These are phyloP conservation scores for Luffa acutangula DNA, from an alignment of 306 rosid genomes.

Conservation along the genomic window DNA sequence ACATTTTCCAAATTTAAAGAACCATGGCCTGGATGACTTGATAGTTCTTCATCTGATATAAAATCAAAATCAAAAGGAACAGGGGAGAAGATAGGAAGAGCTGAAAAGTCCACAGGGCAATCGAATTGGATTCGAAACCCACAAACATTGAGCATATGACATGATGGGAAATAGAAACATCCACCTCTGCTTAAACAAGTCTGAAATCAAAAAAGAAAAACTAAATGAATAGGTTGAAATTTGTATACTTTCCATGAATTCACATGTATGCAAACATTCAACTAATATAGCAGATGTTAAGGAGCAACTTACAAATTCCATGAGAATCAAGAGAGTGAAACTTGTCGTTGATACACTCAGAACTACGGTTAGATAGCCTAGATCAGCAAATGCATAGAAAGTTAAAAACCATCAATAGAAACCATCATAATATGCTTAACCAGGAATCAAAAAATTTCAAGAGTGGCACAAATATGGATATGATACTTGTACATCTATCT, in stretches of 20 bases:
- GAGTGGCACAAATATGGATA: not conserved
- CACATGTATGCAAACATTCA: not conserved
- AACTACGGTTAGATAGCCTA: not conserved
- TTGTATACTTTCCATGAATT: not conserved
- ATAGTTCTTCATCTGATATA: conserved; percentile 12
- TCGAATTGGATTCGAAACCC: conserved; percentile 72
- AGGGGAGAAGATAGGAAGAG: conserved; percentile 70
- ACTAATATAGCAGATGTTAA: not conserved
- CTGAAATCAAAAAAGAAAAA: conserved; percentile 2
- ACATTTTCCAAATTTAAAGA: conserved; percentile 15
- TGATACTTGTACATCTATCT: not conserved
- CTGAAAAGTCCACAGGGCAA: conserved; percentile 75
- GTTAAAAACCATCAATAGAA: not conserved
- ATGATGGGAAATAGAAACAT: conserved; percentile 66
- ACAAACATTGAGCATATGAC: conserved; percentile 59
- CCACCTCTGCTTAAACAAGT: conserved; percentile 81
- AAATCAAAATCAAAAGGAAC: conserved; percentile 28
- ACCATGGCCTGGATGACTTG: conserved; percentile 8
- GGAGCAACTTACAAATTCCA: conserved; percentile 9
- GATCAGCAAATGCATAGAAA: not conserved
- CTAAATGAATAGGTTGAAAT: not conserved
- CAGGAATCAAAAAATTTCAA: not conserved
- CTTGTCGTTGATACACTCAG: not conserved
- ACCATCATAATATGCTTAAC: not conserved
- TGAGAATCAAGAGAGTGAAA: not conserved